phyloP scores from a whole-genome alignment of 2,329 filamentous ascomycete species.

The Sporothrix sp. region DNA sequence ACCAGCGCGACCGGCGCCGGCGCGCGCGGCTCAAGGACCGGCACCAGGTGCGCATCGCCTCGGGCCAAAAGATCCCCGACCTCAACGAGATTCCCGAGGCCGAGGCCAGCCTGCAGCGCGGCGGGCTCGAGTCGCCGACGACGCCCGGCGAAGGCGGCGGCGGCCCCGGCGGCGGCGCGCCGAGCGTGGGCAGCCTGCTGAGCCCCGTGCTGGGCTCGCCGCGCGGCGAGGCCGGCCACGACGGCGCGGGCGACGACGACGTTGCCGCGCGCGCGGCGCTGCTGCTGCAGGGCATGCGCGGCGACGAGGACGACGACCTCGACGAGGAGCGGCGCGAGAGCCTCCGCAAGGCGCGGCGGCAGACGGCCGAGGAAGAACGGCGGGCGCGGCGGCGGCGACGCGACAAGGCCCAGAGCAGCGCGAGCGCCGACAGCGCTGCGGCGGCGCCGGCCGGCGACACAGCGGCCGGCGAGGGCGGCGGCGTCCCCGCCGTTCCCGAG shows the following conservation, averaged over 20 bases:
- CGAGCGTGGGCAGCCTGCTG: slow-evolving; percentile 39
- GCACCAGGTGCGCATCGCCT: slow-evolving; percentile 82
- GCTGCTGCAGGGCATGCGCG: slow-evolving; percentile 72
- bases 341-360: slow-evolving; percentile 51
- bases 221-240: slow-evolving; percentile 51
- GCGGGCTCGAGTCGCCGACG: slow-evolving; percentile 24
- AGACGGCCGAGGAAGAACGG: slow-evolving; percentile 72
- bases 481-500: neutral
- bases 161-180: slow-evolving; percentile 29
- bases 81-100: slow-evolving; percentile 50
- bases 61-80: slow-evolving; percentile 81
- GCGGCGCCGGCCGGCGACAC: neutral
- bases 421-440: slow-evolving; percentile 31
- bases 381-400: slow-evolving; percentile 56
- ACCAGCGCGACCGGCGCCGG: slow-evolving; percentile 79
- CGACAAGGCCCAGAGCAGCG: slow-evolving; percentile 42
- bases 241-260: slow-evolving; percentile 64
- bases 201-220: slow-evolving; percentile 41
- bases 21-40: slow-evolving; percentile 82
- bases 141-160: slow-evolving; percentile 21
- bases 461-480: neutral
- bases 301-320: slow-evolving; percentile 51
- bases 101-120: slow-evolving; percentile 32
- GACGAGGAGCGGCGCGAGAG: slow-evolving; percentile 47
- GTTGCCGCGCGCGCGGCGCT: slow-evolving; percentile 77